Percentiles rank a stretch among this genome's conserved stretches.
Conservation (phyloP, 345 rosid species). For the Pelargonium nanum region DNA sequence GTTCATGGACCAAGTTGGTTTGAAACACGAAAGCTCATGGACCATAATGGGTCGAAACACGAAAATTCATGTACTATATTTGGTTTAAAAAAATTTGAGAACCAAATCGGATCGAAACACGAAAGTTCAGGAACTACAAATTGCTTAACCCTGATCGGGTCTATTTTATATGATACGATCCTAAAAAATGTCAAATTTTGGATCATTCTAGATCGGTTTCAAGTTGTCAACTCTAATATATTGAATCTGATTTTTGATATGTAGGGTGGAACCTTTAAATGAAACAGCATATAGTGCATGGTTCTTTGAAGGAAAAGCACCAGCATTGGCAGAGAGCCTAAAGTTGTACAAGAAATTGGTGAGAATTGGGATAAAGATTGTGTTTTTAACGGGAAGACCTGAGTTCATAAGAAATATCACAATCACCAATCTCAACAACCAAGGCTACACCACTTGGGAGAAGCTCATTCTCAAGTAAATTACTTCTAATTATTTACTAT, state of each 20-base stretch:
- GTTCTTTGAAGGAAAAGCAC: conserved; percentile 25
- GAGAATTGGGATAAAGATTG: conserved; percentile 24
- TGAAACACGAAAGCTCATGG: too few relatives aligned
- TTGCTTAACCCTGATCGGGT: too few relatives aligned
- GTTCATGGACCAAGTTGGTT: too few relatives aligned
- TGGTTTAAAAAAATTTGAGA: too few relatives aligned
- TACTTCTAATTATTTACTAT: neutral
- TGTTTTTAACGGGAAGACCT: conserved; percentile 33
- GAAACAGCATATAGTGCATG: conserved; percentile 17
- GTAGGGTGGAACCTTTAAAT: conserved; percentile 24
- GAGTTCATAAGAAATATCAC: conserved; percentile 21
- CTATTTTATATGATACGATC: too few relatives aligned
- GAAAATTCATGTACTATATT: too few relatives aligned
- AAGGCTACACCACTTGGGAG: conserved; percentile 35
- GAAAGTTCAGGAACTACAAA: too few relatives aligned
- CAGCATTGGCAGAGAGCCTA: conserved; percentile 30
- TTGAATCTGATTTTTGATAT: neutral
- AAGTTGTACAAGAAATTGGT: conserved; percentile 20
- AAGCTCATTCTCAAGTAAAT: conserved; percentile 30
- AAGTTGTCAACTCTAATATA: neutral
- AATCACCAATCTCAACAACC: conserved; percentile 18
- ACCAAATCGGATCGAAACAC: too few relatives aligned
- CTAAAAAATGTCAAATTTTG: neutral
- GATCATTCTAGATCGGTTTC: neutral
- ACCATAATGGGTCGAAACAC: too few relatives aligned